Percentiles rank a stretch among this genome's conserved stretches.
Evolutionary conservation across 2,329 filamentous ascomycete genomes (phyloP).

Genomic region (Xenosphaeropsis pyriputrescens): DNA sequence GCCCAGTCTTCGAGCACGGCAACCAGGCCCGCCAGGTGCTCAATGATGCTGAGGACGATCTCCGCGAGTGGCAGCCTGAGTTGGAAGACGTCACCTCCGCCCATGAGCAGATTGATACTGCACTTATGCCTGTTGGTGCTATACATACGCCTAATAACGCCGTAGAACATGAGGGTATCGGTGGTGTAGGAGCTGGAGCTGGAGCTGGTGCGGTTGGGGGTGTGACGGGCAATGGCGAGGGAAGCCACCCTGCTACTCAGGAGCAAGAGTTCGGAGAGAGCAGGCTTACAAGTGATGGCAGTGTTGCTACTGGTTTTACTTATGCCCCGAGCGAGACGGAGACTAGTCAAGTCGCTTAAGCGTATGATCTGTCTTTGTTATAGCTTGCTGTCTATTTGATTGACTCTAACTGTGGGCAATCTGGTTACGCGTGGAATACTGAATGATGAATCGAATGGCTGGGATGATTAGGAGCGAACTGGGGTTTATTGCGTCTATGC

Average conservation of each 20-base stretch:
- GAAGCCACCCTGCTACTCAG: background rate
- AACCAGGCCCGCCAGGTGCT: slow-evolving; percentile 69
- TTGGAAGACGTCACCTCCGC: slow-evolving; percentile 11
- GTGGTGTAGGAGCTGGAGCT: background rate
- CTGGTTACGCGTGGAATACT: too few relatives aligned
- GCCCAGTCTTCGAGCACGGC: slow-evolving; percentile 49
- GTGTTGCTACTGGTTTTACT: background rate
- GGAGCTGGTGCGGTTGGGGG: background rate
- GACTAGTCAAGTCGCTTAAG: background rate
- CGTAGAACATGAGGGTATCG: background rate
- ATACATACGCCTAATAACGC: slow-evolving; percentile 2
- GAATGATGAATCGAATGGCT: too few relatives aligned
- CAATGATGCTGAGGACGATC: slow-evolving; percentile 82
- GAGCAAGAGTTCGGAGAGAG: background rate
- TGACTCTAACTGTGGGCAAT: too few relatives aligned
- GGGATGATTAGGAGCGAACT: background rate
- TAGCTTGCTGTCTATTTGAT: too few relatives aligned
- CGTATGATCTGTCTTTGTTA: too few relatives aligned
- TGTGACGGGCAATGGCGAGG: background rate
- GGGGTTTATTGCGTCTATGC: too few relatives aligned
- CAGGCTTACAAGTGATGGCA: background rate
- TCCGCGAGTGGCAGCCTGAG: slow-evolving; percentile 52
- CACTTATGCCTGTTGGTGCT: slow-evolving; percentile 3
- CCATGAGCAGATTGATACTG: slow-evolving; percentile 1
- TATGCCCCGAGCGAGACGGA: slow-evolving; percentile 1